These are phyloP conservation scores for Trebouxia sp. DNA, from an alignment of 139 green algal species.

Conservation along the genomic window DNA sequence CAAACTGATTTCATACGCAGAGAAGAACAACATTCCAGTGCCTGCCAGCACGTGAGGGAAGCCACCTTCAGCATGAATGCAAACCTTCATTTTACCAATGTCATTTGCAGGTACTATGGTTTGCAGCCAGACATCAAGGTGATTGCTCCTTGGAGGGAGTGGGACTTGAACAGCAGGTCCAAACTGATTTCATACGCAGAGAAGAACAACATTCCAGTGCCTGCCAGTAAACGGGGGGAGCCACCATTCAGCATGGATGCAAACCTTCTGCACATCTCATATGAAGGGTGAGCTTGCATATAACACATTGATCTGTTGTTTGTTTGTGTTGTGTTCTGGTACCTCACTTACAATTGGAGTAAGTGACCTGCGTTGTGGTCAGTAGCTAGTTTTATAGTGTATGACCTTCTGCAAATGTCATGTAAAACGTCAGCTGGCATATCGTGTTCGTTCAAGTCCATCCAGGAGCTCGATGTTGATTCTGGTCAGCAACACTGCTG, in stretches of 20 bases:
- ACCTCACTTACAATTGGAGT: too few relatives aligned
- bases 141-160: conserved; percentile 98
- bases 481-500: too few relatives aligned
- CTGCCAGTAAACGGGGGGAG: conserved; percentile 85
- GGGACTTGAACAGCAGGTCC: conserved; percentile 90
- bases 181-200: conserved; percentile 92
- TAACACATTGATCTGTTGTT: background rate
- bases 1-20: conserved; percentile 90
- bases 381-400: too few relatives aligned
- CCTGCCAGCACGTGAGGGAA: conserved; percentile 85
- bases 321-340: too few relatives aligned
- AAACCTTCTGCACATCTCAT: conserved; percentile 97
- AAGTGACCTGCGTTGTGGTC: too few relatives aligned
- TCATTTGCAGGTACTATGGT: conserved; percentile 84
- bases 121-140: conserved; percentile 99
- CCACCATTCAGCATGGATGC: conserved; percentile 94
- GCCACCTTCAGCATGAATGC: conserved; percentile 92
- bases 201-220: conserved; percentile 66
- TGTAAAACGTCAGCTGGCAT: too few relatives aligned
- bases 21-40: conserved; percentile 68
- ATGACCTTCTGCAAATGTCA: too few relatives aligned
- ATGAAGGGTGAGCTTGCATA: conserved; percentile 61
- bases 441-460: too few relatives aligned
- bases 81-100: too few relatives aligned
- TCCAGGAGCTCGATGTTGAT: too few relatives aligned